Conservation (phyloP, 169 alveolate genomes). For the Toxoplasma gondii region DNA sequence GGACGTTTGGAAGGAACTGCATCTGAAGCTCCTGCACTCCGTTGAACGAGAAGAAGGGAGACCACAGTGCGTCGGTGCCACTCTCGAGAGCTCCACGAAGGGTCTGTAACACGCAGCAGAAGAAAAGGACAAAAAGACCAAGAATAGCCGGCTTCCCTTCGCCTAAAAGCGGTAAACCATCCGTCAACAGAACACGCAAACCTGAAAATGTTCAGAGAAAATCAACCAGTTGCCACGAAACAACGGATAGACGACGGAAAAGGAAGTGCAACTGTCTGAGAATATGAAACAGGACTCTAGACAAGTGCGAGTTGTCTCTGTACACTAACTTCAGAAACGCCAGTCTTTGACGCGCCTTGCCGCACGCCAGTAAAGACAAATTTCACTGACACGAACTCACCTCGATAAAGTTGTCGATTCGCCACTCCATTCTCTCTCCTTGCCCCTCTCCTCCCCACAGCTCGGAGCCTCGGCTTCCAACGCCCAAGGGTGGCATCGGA, state of each 20-base stretch:
- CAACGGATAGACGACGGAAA: too few relatives aligned
- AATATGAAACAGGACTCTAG: too few relatives aligned
- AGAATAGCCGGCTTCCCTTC: background rate
- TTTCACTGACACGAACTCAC: background rate
- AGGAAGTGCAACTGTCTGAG: too few relatives aligned
- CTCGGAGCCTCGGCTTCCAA: background rate
- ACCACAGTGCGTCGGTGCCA: constrained; percentile 23
- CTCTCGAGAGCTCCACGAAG: constrained; percentile 11
- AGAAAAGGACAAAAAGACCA: background rate
- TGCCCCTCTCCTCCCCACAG: constrained; percentile 37
- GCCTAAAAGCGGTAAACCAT: too few relatives aligned
- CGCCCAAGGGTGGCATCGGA: background rate
- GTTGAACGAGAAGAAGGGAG: constrained; percentile 37
- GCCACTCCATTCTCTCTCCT: constrained; percentile 42
- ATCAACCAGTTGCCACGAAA: too few relatives aligned
- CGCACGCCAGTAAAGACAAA: too few relatives aligned
- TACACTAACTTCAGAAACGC: too few relatives aligned
- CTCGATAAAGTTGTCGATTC: constrained; percentile 33
- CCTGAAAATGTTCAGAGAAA: too few relatives aligned
- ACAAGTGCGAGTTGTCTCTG: too few relatives aligned
- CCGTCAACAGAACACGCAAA: too few relatives aligned
- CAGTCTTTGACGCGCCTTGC: too few relatives aligned
- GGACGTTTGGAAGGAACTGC: constrained; percentile 21
- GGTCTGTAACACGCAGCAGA: constrained; percentile 5
- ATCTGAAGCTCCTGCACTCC: constrained; percentile 31